phyloP scores from a whole-genome alignment of 2,329 filamentous ascomycete species.

The Aspergillus latus region DNA sequence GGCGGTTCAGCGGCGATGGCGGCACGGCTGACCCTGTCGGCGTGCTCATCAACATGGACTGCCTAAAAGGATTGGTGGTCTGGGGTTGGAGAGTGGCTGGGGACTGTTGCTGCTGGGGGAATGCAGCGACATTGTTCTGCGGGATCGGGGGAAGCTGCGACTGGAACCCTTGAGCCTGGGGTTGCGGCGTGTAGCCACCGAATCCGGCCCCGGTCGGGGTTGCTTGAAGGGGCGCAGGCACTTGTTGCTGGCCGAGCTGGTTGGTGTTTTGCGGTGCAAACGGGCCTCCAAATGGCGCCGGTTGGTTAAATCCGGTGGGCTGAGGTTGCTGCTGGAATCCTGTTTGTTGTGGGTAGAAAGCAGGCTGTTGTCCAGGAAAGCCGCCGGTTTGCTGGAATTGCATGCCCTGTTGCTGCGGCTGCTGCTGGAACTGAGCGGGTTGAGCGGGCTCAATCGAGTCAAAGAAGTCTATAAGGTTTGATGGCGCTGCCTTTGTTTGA shows the following conservation, averaged over 20 bases:
- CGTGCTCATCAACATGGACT: slow-evolving; percentile 69
- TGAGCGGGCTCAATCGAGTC: slow-evolving; percentile 90
- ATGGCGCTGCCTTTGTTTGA: slow-evolving; percentile 44
- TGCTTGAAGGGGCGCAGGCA: slow-evolving; percentile 54
- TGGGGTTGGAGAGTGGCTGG: slow-evolving; percentile 40
- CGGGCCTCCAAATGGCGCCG: slow-evolving; percentile 24
- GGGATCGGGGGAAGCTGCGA: slow-evolving; percentile 48
- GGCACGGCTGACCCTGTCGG: slow-evolving; percentile 53
- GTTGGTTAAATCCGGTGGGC: slow-evolving; percentile 16
- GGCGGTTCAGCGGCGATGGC: slow-evolving; percentile 53
- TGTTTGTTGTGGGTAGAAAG: slow-evolving; percentile 29
- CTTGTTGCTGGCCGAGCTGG: slow-evolving; percentile 37
- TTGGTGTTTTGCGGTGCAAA: slow-evolving; percentile 34
- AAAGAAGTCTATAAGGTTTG: slow-evolving; percentile 91
- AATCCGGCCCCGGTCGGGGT: slow-evolving; percentile 76
- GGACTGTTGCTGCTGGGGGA: slow-evolving; percentile 43
- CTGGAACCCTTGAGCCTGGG: slow-evolving; percentile 57
- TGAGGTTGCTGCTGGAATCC: slow-evolving; percentile 36
- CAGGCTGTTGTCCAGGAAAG: slow-evolving; percentile 26
- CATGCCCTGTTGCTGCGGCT: slow-evolving; percentile 35
- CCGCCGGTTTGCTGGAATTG: slow-evolving; percentile 38
- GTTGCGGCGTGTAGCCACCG: slow-evolving; percentile 73
- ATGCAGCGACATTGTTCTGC: slow-evolving; percentile 50
- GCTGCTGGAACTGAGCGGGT: slow-evolving; percentile 60
- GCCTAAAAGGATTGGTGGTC: slow-evolving; percentile 88